Conservation (phyloP, 768 basidiomycete genomes). For the Russula emetica region DNA sequence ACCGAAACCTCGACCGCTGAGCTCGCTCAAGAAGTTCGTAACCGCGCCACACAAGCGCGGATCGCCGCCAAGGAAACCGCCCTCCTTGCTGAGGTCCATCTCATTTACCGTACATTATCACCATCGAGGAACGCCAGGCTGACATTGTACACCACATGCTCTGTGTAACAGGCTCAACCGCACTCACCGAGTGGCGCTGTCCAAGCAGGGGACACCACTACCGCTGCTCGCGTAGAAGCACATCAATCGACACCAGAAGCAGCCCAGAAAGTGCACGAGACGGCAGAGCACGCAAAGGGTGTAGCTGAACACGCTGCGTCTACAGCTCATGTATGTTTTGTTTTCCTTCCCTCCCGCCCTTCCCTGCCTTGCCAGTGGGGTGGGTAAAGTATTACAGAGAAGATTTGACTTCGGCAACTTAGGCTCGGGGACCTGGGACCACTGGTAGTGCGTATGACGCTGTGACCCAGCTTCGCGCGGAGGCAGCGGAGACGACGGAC, state of each 20-base stretch:
- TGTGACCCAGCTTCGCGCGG: slow-evolving; percentile 33
- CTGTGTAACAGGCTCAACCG: slow-evolving; percentile 1
- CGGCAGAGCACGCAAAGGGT: slow-evolving; percentile 43
- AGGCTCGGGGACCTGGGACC: slow-evolving; percentile 18
- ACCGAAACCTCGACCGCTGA: slow-evolving; percentile 22
- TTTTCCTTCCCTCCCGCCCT: not conserved
- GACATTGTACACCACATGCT: not conserved
- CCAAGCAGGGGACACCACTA: slow-evolving; percentile 39
- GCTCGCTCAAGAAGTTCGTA: slow-evolving; percentile 13
- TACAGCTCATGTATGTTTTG: slow-evolving; percentile 49
- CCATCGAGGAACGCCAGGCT: not conserved
- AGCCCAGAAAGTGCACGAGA: slow-evolving; percentile 45
- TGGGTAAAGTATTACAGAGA: not conserved
- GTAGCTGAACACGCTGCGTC: slow-evolving; percentile 51
- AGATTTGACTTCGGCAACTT: not conserved
- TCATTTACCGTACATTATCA: not conserved
- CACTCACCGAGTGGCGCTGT: not conserved
- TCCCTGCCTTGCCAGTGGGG: too few relatives aligned
- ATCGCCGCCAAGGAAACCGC: slow-evolving; percentile 20
- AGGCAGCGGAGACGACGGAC: slow-evolving; percentile 40
- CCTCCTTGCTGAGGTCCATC: slow-evolving; percentile 9
- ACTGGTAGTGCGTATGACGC: slow-evolving; percentile 23
- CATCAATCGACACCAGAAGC: slow-evolving; percentile 43
- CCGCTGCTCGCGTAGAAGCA: slow-evolving; percentile 50
- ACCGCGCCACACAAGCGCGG: slow-evolving; percentile 5